A percentile compares a stretch with the other conserved stretches of the same genome.
Evolutionary conservation across 2,329 filamentous ascomycete genomes (phyloP).

Genomic region (Colletotrichum kahawae): DNA sequence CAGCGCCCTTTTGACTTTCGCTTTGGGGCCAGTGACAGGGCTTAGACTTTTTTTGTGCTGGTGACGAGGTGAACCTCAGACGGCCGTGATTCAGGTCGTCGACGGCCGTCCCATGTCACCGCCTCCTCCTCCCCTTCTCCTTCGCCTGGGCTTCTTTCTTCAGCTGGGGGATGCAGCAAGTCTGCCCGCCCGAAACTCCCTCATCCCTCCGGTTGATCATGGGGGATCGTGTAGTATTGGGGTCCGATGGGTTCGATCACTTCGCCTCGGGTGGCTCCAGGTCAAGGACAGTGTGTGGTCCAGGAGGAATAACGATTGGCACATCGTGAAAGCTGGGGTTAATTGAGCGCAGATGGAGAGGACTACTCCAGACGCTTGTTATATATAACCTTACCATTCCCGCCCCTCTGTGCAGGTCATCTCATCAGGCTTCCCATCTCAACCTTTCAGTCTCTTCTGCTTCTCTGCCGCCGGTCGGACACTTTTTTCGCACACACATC

Average conservation of each 20-base stretch:
- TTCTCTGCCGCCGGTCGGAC: slow-evolving; percentile 20
- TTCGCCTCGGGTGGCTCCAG: not conserved
- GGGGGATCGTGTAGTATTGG: not conserved
- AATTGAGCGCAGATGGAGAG: not conserved
- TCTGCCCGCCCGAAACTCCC: not conserved
- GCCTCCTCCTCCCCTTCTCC: not conserved
- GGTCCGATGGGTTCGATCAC: not conserved
- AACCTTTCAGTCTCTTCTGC: slow-evolving; percentile 11
- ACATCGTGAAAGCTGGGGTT: not conserved
- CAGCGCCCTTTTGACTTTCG: not conserved
- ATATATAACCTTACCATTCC: not conserved
- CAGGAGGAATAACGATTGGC: not conserved
- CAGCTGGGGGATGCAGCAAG: not conserved
- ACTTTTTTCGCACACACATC: not conserved
- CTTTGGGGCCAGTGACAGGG: not conserved
- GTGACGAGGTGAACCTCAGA: not conserved
- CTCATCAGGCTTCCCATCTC: not conserved
- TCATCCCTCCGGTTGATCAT: not conserved
- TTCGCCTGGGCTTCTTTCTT: not conserved
- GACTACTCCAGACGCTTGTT: not conserved
- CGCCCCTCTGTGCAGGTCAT: not conserved
- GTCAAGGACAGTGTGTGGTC: not conserved
- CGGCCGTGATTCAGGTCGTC: not conserved
- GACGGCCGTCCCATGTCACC: not conserved
- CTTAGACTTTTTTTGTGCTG: not conserved